These are phyloP conservation scores for Penicillium manginii DNA, from an alignment of 495 filamentous ascomycete genomes.

Conservation along the genomic window DNA sequence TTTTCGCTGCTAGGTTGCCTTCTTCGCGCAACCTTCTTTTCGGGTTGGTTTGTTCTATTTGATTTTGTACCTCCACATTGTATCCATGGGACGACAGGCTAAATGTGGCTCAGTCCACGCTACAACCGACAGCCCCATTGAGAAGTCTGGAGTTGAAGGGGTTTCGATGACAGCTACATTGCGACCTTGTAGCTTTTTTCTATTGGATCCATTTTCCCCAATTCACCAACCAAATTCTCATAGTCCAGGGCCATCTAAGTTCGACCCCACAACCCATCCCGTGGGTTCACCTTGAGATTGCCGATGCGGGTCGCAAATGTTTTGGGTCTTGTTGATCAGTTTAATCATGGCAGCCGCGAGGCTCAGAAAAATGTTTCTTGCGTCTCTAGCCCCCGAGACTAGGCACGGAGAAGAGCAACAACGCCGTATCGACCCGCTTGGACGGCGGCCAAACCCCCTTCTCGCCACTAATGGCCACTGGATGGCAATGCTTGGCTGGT, in stretches of 20 bases:
- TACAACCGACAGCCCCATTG: background rate
- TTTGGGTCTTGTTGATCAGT: background rate
- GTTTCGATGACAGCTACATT: constrained; percentile 1
- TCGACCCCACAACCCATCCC: background rate
- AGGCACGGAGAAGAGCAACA: background rate
- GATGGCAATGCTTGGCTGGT: constrained; percentile 21
- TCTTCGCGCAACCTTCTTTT: too few relatives aligned
- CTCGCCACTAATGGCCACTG: constrained; percentile 19
- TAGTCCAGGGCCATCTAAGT: background rate
- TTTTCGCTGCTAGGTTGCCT: background rate
- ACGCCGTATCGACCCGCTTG: constrained; percentile 11
- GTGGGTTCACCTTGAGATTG: background rate
- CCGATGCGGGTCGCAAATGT: constrained; percentile 4
- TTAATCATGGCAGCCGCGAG: background rate
- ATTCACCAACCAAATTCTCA: background rate
- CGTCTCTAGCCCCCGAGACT: background rate
- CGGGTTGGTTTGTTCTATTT: background rate
- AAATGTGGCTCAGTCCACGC: background rate
- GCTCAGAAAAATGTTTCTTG: constrained; percentile 2
- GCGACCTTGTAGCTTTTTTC: background rate
- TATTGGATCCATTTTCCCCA: background rate
- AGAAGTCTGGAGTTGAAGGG: background rate
- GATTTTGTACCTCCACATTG: constrained; percentile 5
- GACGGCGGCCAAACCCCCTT: constrained; percentile 11
- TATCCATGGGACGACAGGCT: background rate